Evolutionary conservation across 768 basidiomycete species (phyloP), one percentile per base, ranked within the genome.

Genomic region (Mycena maculata): DNA sequence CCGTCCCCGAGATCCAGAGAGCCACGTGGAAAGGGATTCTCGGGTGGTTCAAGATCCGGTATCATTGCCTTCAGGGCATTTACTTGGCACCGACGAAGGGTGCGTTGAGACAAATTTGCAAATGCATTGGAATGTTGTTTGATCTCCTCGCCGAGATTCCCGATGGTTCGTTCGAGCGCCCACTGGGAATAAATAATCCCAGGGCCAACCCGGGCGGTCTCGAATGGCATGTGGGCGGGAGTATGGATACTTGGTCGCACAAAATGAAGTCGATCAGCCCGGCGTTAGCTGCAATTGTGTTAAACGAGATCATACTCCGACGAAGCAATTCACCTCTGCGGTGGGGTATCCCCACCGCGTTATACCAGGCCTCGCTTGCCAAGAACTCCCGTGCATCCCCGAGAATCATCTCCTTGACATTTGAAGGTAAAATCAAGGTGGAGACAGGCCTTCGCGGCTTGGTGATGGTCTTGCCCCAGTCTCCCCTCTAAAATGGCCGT

Each of bases 81-180:
- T 1, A 65, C 57, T 50, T 75, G 73, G 12, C 45, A 63, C 7
- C 65, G 62, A 0, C 69, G 54, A 6, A 78, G 22, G 5, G 70
- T 77, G 47, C 68, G 63, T 48, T 77, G 63, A 23, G 77, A 39
- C 9, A 80, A 68, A 50, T 79, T 79, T 1, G 68, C 63, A 48
- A 60, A 77, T 2, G 72, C 68, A 22, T 76, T 61, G 0, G 69
- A 75, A 16, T 56, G 73, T 45, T 76, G 75, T 6, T 55, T 28
- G 12, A 78, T 73, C 45, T 52, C 50, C 16, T 52, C 31, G 2
- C 50, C 50, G 3, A 52, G 50, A 27, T 52, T 52, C 3, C 50
- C 78, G 71, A 42, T 76, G 1, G 71, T 73, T 1, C 64, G 18
- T 44, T 79, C 78, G 59, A 81, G 71, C 0, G 71, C 74, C 75